Percentiles rank a stretch among this genome's conserved stretches.
Evolutionary conservation across 1,139 yeast genomes (phyloP).

Genomic region (Arxiozyma bovina): DNA sequence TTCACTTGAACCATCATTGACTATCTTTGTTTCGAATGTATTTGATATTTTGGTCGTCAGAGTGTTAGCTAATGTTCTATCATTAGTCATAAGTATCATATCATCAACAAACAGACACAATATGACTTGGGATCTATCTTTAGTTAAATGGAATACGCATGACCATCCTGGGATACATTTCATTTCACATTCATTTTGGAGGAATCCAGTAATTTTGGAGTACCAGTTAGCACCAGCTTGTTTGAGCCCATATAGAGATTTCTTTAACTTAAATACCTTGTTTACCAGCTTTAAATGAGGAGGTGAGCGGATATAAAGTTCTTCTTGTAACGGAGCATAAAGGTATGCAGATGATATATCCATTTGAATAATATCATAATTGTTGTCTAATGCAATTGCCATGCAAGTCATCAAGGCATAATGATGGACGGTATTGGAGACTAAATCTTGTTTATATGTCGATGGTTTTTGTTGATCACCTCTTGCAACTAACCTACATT

Average conservation of each 20-base stretch:
- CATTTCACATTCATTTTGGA: constrained; percentile 2
- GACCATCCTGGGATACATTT: constrained; percentile 7
- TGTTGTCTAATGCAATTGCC: constrained; percentile 5
- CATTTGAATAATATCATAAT: constrained; percentile 5
- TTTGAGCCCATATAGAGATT: constrained; percentile 11
- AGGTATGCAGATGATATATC: constrained; percentile 13
- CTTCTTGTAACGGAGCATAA: constrained; percentile 14
- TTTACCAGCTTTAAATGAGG: constrained; percentile 8
- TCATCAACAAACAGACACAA: constrained; percentile 11
- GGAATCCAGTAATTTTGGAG: constrained; percentile 4
- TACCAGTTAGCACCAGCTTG: constrained; percentile 13
- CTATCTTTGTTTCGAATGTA: constrained; percentile 2
- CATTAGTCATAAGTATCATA: neutral
- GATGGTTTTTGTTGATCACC: no score
- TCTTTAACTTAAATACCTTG: constrained; percentile 9
- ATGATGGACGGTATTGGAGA: neutral
- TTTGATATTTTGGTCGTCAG: neutral
- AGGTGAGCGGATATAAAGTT: constrained; percentile 12
- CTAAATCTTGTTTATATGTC: no score
- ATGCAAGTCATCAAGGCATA: constrained; percentile 6
- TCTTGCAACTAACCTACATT: no score
- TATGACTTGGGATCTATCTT: neutral
- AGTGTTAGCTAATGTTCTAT: neutral
- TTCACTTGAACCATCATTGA: neutral
- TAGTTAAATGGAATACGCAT: constrained; percentile 5